Evolutionary conservation across 306 rosid genomes (phyloP), one percentile per base, ranked within the genome.

Genomic region (Quercus glauca): DNA sequence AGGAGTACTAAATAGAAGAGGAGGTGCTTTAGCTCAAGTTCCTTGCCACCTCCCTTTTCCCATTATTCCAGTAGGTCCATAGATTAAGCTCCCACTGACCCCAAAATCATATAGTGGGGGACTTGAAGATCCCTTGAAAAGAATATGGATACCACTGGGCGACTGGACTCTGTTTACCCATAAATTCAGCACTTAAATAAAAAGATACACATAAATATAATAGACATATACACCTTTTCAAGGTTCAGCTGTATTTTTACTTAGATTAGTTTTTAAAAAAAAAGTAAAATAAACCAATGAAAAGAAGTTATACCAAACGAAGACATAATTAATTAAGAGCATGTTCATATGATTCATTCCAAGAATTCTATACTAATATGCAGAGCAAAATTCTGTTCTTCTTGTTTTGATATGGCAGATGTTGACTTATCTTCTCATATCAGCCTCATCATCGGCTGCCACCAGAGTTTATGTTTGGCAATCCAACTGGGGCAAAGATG

Each of bases 371-470:
- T 67, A 73, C 70, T 53, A 74, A 69, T 41, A 57, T 53, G 2
- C 6, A 5, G 74, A 8, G 78, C 19, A 45, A 20, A n/a, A 52
- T 86, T 53, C 59, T 79, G 69, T 41, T 55, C 18, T 65, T 67
- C 33, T 77, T 71, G 55, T 80, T 75, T 81, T 75, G 69, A 53
- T 4, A 69, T 73, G 71, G 81, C 88, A 94, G 99, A 84, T 89
- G 35, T 73, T 92, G 82, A 83, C 97, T 18, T 92, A 94, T 84
- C 93, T 94, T 86, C 88, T 92, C 41, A 84, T 94, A 79, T 94
- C 97, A 3, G 90, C 97, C 73, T 88, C 97, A 33, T 94, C 97
- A 29, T 91, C 99, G 0, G 95, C 99, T 26, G 97, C 97, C 6
- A 92, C 93, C 33, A 82, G 97, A 82, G 85, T 92, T 14, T 87